Evolutionary conservation across 306 rosid genomes (phyloP).

Genomic region (Dalbergia cochinchinensis): DNA sequence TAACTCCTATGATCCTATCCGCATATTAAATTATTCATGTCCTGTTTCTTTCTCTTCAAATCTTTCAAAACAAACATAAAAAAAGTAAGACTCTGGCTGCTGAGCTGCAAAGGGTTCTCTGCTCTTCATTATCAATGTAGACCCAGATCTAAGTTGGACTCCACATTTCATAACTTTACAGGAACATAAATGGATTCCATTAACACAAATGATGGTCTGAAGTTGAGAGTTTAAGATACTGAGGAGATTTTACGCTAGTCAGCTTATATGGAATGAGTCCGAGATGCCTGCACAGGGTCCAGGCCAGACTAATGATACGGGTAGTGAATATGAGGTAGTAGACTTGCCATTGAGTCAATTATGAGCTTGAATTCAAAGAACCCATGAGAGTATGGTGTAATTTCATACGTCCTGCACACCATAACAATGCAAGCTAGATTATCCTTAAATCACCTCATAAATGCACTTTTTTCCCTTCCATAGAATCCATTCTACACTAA

Average conservation of each 20-base stretch:
- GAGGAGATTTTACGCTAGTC: not conserved
- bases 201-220: not conserved
- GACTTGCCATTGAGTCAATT: not conserved
- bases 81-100: constrained; percentile 32
- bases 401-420: not conserved
- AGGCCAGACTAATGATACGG: not conserved
- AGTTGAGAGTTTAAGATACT: constrained; percentile 6
- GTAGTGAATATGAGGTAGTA: constrained; percentile 5
- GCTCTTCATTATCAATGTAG: not conserved
- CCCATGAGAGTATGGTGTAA: not conserved
- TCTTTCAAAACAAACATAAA: constrained; percentile 8
- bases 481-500: not conserved
- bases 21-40: not conserved
- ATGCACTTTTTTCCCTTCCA: not conserved
- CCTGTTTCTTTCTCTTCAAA: constrained; percentile 1
- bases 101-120: constrained; percentile 6
- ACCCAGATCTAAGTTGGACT: not conserved
- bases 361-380: constrained; percentile 1
- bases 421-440: not conserved
- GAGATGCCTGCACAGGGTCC: not conserved
- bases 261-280: not conserved
- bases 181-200: not conserved
- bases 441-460: not conserved
- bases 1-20: not conserved
- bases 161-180: not conserved